A percentile compares a stretch with the other conserved stretches of the same genome.
phyloP scores from a whole-genome alignment of 306 rosid genomes.

The peach (Prunus persica) region DNA sequence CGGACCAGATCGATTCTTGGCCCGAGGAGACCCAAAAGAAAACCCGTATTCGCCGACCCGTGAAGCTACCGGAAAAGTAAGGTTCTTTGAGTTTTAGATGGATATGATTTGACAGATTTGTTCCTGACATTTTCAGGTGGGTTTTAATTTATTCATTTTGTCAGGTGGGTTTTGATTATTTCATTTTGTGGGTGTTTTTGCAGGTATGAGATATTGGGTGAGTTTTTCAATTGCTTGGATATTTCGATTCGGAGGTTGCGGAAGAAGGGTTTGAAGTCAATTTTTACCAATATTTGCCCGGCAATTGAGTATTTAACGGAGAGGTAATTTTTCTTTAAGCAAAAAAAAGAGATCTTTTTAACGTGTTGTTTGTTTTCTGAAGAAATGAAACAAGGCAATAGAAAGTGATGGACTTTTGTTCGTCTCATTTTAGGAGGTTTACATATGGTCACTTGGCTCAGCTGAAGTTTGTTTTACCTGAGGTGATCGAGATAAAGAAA shows the following conservation, averaged over 20 bases:
- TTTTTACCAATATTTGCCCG: conserved; percentile 44
- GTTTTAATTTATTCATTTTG: neutral
- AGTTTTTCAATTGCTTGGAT: conserved; percentile 57
- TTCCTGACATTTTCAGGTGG: neutral
- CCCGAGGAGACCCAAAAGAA: conserved; percentile 16
- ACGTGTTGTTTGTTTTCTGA: neutral
- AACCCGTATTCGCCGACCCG: neutral
- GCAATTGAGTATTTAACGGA: conserved; percentile 56
- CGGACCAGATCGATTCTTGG: conserved; percentile 24
- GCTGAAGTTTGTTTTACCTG: conserved; percentile 66
- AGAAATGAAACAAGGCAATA: neutral
- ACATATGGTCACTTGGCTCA: conserved; percentile 68
- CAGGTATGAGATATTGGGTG: conserved; percentile 54
- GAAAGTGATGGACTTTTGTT: neutral
- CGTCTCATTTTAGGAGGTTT: conserved; percentile 59
- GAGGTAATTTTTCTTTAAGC: conserved; percentile 38
- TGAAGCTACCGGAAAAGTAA: conserved; percentile 57
- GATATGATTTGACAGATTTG: neutral
- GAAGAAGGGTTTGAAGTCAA: conserved; percentile 36
- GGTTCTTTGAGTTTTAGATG: neutral
- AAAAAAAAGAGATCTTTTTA: neutral
- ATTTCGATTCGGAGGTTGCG: conserved; percentile 51
- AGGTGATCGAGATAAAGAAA: conserved; percentile 58
- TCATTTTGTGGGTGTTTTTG: conserved; percentile 1
- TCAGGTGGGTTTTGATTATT: neutral